Conservation (phyloP, 2,329 filamentous ascomycete species). For the Macrophomina phaseolina region DNA sequence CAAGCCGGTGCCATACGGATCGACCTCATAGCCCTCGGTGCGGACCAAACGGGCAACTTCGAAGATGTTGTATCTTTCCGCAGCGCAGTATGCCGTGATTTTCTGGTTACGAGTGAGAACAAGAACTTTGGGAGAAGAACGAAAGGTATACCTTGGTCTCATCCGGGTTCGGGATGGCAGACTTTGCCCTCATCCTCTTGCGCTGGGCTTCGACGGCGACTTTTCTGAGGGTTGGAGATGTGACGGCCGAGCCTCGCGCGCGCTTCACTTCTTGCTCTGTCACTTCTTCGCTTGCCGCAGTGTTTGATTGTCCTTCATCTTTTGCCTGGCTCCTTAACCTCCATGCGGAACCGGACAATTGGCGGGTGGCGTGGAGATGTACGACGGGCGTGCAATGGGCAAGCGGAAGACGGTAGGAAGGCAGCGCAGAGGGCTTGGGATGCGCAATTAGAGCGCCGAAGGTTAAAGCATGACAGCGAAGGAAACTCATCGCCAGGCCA, state of each 20-base stretch:
- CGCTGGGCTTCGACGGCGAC: slow-evolving; percentile 85
- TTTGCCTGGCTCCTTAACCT: neutral
- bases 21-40: slow-evolving; percentile 65
- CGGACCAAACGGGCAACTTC: slow-evolving; percentile 63
- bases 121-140: neutral
- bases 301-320: neutral
- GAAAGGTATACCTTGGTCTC: slow-evolving; percentile 33
- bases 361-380: neutral
- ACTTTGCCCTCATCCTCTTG: slow-evolving; percentile 53
- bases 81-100: slow-evolving; percentile 70
- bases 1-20: slow-evolving; percentile 66
- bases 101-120: slow-evolving; percentile 42
- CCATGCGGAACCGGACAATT: neutral
- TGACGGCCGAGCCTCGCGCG: slow-evolving; percentile 34
- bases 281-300: neutral
- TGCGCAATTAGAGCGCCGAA: slow-evolving; percentile 18
- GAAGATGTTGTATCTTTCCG: slow-evolving; percentile 69
- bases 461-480: slow-evolving; percentile 34
- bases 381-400: neutral
- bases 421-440: neutral
- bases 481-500: slow-evolving; percentile 35
- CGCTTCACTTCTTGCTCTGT: slow-evolving; percentile 12
- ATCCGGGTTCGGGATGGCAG: slow-evolving; percentile 38
- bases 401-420: neutral
- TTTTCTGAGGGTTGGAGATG: slow-evolving; percentile 71